Evolutionary conservation across 148 eudicot species (phyloP).

Genomic region (Chenopodium quinoa): DNA sequence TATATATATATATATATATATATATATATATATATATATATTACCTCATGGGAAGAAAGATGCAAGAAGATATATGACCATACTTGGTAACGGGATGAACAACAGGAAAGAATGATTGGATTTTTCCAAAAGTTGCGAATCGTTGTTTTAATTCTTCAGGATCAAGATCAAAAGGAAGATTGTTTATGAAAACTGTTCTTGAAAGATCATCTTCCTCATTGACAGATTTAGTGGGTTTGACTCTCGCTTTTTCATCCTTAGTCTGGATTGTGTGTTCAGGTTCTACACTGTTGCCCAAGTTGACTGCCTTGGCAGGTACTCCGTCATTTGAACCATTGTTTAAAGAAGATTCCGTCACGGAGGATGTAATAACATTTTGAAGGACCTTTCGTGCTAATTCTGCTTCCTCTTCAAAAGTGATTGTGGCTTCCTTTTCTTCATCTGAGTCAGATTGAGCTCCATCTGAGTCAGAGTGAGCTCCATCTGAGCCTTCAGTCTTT

Average conservation of each 20-base stretch:
- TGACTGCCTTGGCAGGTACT: conserved; percentile 21
- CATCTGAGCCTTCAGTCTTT: conserved; percentile 33
- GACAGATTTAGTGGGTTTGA: conserved; percentile 25
- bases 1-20: too few relatives aligned
- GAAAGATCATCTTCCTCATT: conserved; percentile 61
- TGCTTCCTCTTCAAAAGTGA: conserved; percentile 72
- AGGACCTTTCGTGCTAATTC: conserved; percentile 82
- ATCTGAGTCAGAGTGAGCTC: conserved; percentile 38
- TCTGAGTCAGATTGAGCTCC: conserved; percentile 36
- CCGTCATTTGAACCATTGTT: conserved; percentile 25
- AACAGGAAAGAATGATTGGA: conserved; percentile 71
- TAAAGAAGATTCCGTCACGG: conserved; percentile 38
- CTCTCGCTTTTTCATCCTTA: conserved; percentile 25
- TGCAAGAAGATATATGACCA: conserved; percentile 16
- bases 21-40: not conserved
- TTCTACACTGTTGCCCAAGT: conserved; percentile 26
- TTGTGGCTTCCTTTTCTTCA: conserved; percentile 39
- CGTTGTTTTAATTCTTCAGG: conserved; percentile 90
- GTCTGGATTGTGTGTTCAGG: conserved; percentile 22
- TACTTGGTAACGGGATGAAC: conserved; percentile 89
- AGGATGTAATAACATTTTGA: conserved; percentile 57
- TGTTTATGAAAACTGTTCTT: conserved; percentile 71
- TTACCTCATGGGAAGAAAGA: not conserved
- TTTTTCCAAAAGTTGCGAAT: conserved; percentile 79
- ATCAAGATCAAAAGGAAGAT: conserved; percentile 81